Evolutionary conservation across 257 asterid species (phyloP).

Genomic region (Phtheirospermum japonicum): DNA sequence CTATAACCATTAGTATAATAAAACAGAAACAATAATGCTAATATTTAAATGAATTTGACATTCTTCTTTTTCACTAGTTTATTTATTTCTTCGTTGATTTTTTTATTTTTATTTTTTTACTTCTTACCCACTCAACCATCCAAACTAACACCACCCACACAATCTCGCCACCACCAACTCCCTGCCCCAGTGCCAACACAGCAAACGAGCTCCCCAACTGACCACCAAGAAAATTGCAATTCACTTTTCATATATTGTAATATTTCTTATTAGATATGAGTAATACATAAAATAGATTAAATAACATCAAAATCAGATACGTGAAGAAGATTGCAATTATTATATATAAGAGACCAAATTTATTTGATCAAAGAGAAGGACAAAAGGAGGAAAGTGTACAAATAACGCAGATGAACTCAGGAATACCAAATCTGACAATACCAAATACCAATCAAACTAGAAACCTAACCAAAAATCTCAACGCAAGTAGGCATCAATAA

Average conservation of each 20-base stretch:
- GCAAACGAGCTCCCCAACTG: background rate
- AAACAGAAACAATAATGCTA: background rate
- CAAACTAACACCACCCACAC: background rate
- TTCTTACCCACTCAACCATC: conserved; percentile 8
- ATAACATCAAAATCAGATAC: no score
- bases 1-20: conserved; percentile 1
- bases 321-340: no score
- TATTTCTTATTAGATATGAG: background rate
- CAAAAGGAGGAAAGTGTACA: conserved; percentile 6
- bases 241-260: conserved; percentile 2
- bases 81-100: background rate
- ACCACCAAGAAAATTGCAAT: conserved; percentile 9
- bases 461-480: conserved; percentile 68
- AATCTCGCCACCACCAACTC: background rate
- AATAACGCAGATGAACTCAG: conserved; percentile 1
- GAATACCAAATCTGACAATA: conserved; percentile 17
- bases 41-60: background rate
- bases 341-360: conserved; percentile 6
- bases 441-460: conserved; percentile 29
- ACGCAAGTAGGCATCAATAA: conserved; percentile 64
- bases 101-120: background rate
- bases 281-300: background rate
- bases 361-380: conserved; percentile 1
- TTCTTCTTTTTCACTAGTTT: background rate
- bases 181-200: background rate